A percentile compares a stretch with the other conserved stretches of the same genome.
These are phyloP conservation scores for Sabuloglossum arenarium DNA, from an alignment of 495 filamentous ascomycete species.

Conservation along the genomic window DNA sequence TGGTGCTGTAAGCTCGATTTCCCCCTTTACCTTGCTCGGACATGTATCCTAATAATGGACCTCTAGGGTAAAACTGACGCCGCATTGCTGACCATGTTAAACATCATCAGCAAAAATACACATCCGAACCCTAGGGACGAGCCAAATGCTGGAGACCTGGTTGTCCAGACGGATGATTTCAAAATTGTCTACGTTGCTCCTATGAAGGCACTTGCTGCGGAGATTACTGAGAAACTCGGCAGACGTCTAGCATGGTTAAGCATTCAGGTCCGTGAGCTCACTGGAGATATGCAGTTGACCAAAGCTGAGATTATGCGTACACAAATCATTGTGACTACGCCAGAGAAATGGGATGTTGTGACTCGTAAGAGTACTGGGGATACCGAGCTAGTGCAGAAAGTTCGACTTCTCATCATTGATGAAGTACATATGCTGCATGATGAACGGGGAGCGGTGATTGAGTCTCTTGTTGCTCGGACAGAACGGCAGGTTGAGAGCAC, in stretches of 20 bases:
- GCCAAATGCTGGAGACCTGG: constrained; percentile 53
- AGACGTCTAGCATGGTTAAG: constrained; percentile 86
- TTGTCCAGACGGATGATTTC: constrained; percentile 66
- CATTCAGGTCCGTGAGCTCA: constrained; percentile 74
- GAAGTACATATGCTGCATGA: constrained; percentile 99
- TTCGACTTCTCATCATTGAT: constrained; percentile 89
- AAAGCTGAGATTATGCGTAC: constrained; percentile 90
- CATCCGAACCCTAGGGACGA: constrained; percentile 55
- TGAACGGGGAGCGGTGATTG: constrained; percentile 85
- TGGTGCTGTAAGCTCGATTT: constrained; percentile 40
- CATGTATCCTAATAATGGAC: neutral
- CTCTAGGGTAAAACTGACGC: constrained; percentile 79
- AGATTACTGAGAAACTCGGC: constrained; percentile 89
- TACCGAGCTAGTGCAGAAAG: constrained; percentile 93
- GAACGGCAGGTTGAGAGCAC: constrained; percentile 95
- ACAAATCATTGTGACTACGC: constrained; percentile 96
- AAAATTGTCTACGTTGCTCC: constrained; percentile 97
- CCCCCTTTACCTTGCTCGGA: neutral
- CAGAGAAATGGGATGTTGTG: constrained; percentile 98
- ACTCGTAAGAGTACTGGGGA: constrained; percentile 93
- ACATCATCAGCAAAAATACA: constrained; percentile 69
- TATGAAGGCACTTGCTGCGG: constrained; percentile 93
- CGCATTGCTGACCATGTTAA: constrained; percentile 88
- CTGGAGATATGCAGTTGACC: constrained; percentile 95
- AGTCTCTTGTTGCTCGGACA: constrained; percentile 84